Evolutionary conservation across 2,329 filamentous ascomycete species (phyloP), one percentile per base, ranked within the genome.

Genomic region (Ceratocystis cacaofunesta): DNA sequence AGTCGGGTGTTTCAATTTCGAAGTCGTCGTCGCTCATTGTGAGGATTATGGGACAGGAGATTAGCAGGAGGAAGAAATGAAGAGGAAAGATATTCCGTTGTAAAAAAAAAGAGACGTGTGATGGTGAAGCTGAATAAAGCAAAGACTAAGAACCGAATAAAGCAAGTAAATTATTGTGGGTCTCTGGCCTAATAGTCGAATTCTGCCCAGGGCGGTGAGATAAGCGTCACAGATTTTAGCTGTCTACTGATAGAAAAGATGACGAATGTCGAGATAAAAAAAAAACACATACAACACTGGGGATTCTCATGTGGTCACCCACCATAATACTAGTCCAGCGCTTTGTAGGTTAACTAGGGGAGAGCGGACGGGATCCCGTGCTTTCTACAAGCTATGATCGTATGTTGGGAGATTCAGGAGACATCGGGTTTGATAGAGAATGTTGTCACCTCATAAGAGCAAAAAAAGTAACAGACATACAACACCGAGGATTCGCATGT

Each of bases 11-110:
- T 70, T 85, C 82, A 52, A 86, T 76, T 68, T 82, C 78, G 70
- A 79, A 77, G 60, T 86, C 83, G 63, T 84, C 82, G 70, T 82
- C 81, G 75, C 83, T 81, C 68, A 69, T 69, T 65, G 25, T 57
- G 25, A 3, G 17, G 7, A 2, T 25, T 55, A 36, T 25, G 5
- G 15, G 2, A 25, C 22, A 15, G 48, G n/a, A 6, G 19, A 25
- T 12, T 22, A 3, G 19, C 7, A 52, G 8, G 12, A 25, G n/a
- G 8, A 12, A 22, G 8, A 10, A 22, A n/a, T 5, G 17, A 46
- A 48, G 7, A n/a, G 19, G 3, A 19, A 12, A 50, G 5, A 25
- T 12, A 25, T 10, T 1, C 8, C 5, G n/a, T 25, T 17, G 48
- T 25, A 25, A 15, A 19, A 10, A 1, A 52, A 25, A 0, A 22